Percentiles rank a stretch among this genome's conserved stretches.
phyloP scores from a whole-genome alignment of 2,329 filamentous ascomycete species.

The Phialemonium atrogriseum region DNA sequence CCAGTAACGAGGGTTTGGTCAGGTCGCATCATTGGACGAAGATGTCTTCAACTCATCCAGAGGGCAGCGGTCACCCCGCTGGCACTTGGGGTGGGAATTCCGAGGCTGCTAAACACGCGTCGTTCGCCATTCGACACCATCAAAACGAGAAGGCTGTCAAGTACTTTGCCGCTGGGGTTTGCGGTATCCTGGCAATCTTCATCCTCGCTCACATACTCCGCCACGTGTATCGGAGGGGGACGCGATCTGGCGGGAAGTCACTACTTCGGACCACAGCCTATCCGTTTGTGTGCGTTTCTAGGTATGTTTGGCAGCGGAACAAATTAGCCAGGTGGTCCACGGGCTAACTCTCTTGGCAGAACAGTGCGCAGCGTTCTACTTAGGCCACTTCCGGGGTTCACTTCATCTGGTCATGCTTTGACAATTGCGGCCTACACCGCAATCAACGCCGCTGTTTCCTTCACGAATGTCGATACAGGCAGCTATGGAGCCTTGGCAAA shows the following conservation, averaged over 20 bases:
- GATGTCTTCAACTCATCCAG: too few relatives aligned
- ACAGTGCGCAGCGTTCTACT: conserved; percentile 15
- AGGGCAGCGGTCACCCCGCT: too few relatives aligned
- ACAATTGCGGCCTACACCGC: conserved; percentile 24
- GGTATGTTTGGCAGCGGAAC: not conserved
- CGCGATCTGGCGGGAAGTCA: conserved; percentile 10
- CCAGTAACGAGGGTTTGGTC: too few relatives aligned
- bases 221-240: conserved; percentile 11
- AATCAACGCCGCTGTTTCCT: conserved; percentile 25
- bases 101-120: too few relatives aligned
- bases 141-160: too few relatives aligned
- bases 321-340: conserved; percentile 4
- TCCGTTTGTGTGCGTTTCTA: conserved; percentile 7
- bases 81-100: too few relatives aligned
- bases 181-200: conserved; percentile 20
- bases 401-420: conserved; percentile 27
- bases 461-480: conserved; percentile 15
- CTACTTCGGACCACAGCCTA: conserved; percentile 13
- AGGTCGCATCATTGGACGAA: too few relatives aligned
- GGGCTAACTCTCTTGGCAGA: too few relatives aligned
- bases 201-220: conserved; percentile 20
- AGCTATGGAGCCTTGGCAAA: conserved; percentile 21
- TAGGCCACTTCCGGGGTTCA: conserved; percentile 25
- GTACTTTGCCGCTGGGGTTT: conserved; percentile 17
- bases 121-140: too few relatives aligned